Percentiles rank a stretch among this genome's conserved stretches.
These are phyloP conservation scores for Nicotiana knightiana DNA, from an alignment of 257 asterid genomes.

Conservation along the genomic window DNA sequence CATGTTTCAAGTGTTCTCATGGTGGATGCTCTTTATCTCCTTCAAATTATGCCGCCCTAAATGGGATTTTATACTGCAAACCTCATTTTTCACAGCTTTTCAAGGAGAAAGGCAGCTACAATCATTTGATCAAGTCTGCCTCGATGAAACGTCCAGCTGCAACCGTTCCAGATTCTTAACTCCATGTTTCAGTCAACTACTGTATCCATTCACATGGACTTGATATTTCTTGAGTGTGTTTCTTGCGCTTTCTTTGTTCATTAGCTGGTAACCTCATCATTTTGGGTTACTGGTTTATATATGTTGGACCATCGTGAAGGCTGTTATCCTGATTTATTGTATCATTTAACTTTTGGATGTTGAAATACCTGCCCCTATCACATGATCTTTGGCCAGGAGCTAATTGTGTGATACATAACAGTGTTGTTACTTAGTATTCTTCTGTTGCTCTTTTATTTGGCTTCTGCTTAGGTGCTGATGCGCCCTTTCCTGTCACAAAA, in stretches of 20 bases:
- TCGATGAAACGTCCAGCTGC: slow-evolving; percentile 60
- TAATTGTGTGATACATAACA: background rate
- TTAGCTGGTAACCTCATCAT: background rate
- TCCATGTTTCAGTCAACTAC: background rate
- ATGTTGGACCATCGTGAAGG: background rate
- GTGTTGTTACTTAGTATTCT: background rate
- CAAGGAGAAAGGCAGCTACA: slow-evolving; percentile 96
- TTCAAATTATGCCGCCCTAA: slow-evolving; percentile 84
- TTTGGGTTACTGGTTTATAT: background rate
- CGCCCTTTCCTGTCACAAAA: too few species aligned
- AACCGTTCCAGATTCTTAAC: slow-evolving; percentile 54
- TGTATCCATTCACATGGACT: slow-evolving; percentile 10
- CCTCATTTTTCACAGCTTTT: slow-evolving; percentile 95
- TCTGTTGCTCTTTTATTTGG: background rate
- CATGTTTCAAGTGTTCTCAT: slow-evolving; percentile 88
- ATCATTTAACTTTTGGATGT: background rate
- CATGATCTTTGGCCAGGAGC: background rate
- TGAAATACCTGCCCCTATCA: background rate
- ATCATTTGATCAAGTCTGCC: slow-evolving; percentile 77
- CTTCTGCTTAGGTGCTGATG: too few species aligned
- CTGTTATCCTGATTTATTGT: background rate
- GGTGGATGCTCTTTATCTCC: slow-evolving; percentile 92
- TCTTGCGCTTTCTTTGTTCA: slow-evolving; percentile 13
- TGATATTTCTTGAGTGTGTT: slow-evolving; percentile 23
- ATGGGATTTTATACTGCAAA: slow-evolving; percentile 84